Evolutionary conservation across 805 yeast genomes (phyloP).

Genomic region (Candida wancherniae): DNA sequence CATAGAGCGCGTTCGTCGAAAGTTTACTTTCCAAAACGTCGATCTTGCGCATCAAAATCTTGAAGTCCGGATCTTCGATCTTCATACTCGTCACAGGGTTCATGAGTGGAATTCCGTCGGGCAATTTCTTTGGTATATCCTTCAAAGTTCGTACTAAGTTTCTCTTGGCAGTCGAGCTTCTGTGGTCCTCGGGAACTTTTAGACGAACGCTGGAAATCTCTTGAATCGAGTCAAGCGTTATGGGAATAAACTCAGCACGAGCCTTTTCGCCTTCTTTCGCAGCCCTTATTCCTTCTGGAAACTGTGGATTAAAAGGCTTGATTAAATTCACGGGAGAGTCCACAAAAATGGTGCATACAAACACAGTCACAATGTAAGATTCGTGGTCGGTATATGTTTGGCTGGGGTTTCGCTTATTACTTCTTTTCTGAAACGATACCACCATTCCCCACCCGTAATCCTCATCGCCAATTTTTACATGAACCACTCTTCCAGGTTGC

Average conservation of each 20-base stretch:
- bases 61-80: constrained; percentile 77
- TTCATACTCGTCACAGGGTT: constrained; percentile 94
- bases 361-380: constrained; percentile 80
- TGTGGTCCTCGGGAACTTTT: constrained; percentile 71
- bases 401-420: constrained; percentile 52
- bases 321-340: constrained; percentile 83
- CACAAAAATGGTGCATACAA: constrained; percentile 69
- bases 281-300: constrained; percentile 88
- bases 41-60: constrained; percentile 64
- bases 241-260: constrained; percentile 74
- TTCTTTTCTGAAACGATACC: constrained; percentile 67
- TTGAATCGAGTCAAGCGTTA: constrained; percentile 72
- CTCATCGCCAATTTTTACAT: constrained; percentile 53
- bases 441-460: constrained; percentile 98
- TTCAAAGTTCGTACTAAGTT: constrained; percentile 64
- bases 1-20: constrained; percentile 61
- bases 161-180: constrained; percentile 51
- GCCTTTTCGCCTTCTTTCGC: constrained; percentile 67
- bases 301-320: constrained; percentile 69
- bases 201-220: constrained; percentile 77
- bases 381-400: constrained; percentile 77
- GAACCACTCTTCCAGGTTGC: constrained; percentile 83
- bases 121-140: constrained; percentile 79
- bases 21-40: constrained; percentile 78
- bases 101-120: constrained; percentile 85